These are phyloP conservation scores for Rhodomyrtus psidioides DNA, from an alignment of 441 rosid genomes.

Conservation along the genomic window DNA sequence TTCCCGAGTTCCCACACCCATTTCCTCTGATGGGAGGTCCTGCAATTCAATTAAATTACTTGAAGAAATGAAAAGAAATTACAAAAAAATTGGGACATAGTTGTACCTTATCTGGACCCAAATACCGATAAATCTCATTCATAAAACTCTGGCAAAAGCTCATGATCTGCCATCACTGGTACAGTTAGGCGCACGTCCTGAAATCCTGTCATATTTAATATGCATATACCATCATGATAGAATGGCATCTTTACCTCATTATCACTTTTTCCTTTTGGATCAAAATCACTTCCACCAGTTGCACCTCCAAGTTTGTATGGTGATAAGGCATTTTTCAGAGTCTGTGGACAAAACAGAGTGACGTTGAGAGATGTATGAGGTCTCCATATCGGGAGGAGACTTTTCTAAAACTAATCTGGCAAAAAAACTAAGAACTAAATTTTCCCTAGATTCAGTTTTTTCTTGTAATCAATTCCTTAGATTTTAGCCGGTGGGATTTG, in stretches of 20 bases:
- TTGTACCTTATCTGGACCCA: constrained; percentile 90
- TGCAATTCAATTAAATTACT: constrained; percentile 11
- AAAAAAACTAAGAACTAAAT: background rate
- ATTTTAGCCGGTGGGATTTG: background rate
- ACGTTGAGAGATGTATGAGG: background rate
- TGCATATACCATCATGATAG: background rate
- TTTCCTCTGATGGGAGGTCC: constrained; percentile 99
- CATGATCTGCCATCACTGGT: constrained; percentile 67
- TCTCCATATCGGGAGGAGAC: background rate
- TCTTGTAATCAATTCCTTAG: background rate
- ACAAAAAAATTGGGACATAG: background rate
- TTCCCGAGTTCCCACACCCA: constrained; percentile 97
- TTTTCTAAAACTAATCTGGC: background rate
- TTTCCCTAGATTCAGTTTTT: background rate
- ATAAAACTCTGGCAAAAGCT: constrained; percentile 99
- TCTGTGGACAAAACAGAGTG: constrained; percentile 28
- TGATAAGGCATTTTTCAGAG: constrained; percentile 91
- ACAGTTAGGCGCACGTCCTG: constrained; percentile 17
- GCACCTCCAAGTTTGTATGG: constrained; percentile 99
- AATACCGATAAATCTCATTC: constrained; percentile 86
- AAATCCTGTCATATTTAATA: constrained; percentile 11
- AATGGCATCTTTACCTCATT: constrained; percentile 56
- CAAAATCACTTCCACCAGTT: constrained; percentile 99
- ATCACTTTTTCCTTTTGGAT: constrained; percentile 98
- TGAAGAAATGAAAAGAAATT: constrained; percentile 2